These are phyloP conservation scores for Lentinula novae-zelandiae DNA, from an alignment of 1,284 basidiomycete genomes.

Conservation along the genomic window DNA sequence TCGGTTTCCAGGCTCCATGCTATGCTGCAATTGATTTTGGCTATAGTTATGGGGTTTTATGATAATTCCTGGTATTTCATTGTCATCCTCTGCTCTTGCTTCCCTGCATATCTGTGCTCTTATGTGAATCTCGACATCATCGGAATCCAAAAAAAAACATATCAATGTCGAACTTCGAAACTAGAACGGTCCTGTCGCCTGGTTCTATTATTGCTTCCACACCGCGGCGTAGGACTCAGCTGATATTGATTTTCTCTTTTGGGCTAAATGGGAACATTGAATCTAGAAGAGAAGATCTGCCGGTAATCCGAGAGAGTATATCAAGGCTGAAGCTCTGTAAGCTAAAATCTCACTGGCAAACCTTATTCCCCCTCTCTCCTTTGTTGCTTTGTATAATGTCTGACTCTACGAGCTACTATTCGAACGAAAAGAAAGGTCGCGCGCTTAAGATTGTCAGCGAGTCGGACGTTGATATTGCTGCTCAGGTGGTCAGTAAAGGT, in stretches of 20 bases:
- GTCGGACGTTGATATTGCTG: slow-evolving; percentile 43
- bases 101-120: not conserved
- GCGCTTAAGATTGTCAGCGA: slow-evolving; percentile 24
- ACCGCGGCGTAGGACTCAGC: not conserved
- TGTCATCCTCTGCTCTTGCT: no score
- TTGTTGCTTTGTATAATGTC: slow-evolving; percentile 22
- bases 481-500: slow-evolving; percentile 30
- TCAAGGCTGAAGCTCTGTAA: not conserved
- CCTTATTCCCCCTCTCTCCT: slow-evolving; percentile 7
- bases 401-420: slow-evolving; percentile 30
- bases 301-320: not conserved
- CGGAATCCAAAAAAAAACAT: not conserved
- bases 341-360: slow-evolving; percentile 7
- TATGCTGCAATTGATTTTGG: no score
- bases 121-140: slow-evolving; percentile 10
- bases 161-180: not conserved
- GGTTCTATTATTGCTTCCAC: not conserved
- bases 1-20: no score
- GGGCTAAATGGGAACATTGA: not conserved
- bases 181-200: not conserved
- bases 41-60: no score
- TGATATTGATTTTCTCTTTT: not conserved
- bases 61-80: not conserved
- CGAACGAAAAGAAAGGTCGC: slow-evolving; percentile 27
- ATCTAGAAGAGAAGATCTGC: not conserved